Evolutionary conservation across 2,329 filamentous ascomycete species (phyloP), one percentile per base, ranked within the genome.

Genomic region (Stachybotrys echinatus): DNA sequence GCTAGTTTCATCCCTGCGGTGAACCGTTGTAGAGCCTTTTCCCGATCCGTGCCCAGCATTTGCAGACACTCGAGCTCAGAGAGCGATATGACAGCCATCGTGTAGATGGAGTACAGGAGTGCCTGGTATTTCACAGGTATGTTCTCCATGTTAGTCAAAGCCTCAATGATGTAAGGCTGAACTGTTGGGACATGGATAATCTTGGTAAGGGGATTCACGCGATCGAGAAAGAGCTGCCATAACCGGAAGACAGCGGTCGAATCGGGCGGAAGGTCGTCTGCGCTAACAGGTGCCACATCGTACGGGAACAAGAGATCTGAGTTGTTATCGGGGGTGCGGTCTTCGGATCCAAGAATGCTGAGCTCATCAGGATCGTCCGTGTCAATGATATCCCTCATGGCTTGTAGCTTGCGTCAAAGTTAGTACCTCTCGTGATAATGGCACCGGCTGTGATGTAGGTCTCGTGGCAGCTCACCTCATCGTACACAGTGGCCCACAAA

Each of bases 171-270:
- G 43, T 79, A 76, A 2, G 79, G 76, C 58, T 90, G 84, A 4
- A 89, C 65, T 0, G 83, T 83, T 0, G 88, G 87, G 2, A 85
- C 78, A 61, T 92, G 88, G 21, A 89, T 82, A 43, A 81, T 69
- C 62, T 91, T 92, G 56, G 83, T 81, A 43, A 90, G 64, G 0
- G 88, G 87, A 58, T 92, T 87, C 49, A 92, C 83, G 53, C 88
- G 84, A 45, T 89, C 83, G 6, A 90, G 70, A 55, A 85, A 91
- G 8, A 82, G 73, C 62, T 90, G 85, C 88, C 88, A 92, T 5
- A 92, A 74, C 47, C 77, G 76, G 58, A 88, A 84, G 22, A 88
- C 79, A 31, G 88, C 81, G 12, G 81, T 75, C 0, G 83, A 78
- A 5, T 81, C 72, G 0, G 88, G 88, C 56, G 87, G 84, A 61